phyloP scores from a whole-genome alignment of 345 rosid genomes.

The Raphanus sativus region DNA sequence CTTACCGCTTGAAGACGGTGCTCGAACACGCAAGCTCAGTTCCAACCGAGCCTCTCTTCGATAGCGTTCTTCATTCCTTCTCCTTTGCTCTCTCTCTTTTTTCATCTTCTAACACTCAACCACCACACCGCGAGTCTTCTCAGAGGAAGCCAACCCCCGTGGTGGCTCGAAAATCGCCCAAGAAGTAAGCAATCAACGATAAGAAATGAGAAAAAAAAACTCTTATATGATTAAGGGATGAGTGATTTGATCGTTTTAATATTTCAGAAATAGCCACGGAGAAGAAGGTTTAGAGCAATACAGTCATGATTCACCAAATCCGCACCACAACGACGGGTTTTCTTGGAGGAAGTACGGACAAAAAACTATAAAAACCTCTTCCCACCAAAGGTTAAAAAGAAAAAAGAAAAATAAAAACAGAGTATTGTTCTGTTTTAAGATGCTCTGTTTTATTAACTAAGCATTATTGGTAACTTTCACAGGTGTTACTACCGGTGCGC shows the following conservation, averaged over 20 bases:
- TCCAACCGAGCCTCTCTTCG: not conserved
- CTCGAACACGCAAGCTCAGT: not conserved
- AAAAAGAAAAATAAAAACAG: not conserved
- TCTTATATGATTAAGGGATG: not conserved
- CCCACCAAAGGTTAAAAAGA: constrained; percentile 35
- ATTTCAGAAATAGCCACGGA: not conserved
- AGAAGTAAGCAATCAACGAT: constrained; percentile 1
- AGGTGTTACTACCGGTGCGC: constrained; percentile 52
- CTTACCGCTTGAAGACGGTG: constrained; percentile 1
- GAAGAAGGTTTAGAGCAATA: not conserved
- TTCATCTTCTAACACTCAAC: not conserved
- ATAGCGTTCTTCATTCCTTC: constrained; percentile 22
- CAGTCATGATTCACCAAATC: not conserved
- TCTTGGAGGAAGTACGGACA: constrained; percentile 59
- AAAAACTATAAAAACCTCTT: constrained; percentile 38
- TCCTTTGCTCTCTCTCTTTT: constrained; percentile 2
- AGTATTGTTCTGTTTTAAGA: not conserved
- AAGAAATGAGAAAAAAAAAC: not conserved
- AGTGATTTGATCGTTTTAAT: not conserved
- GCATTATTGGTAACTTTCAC: not conserved
- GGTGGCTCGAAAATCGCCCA: not conserved
- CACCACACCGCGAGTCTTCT: not conserved
- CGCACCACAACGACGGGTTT: constrained; percentile 26
- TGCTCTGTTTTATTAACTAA: not conserved
- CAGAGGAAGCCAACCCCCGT: not conserved